Conservation (phyloP, 1,139 yeast species). For the Nakaseomyces bracarensis region DNA sequence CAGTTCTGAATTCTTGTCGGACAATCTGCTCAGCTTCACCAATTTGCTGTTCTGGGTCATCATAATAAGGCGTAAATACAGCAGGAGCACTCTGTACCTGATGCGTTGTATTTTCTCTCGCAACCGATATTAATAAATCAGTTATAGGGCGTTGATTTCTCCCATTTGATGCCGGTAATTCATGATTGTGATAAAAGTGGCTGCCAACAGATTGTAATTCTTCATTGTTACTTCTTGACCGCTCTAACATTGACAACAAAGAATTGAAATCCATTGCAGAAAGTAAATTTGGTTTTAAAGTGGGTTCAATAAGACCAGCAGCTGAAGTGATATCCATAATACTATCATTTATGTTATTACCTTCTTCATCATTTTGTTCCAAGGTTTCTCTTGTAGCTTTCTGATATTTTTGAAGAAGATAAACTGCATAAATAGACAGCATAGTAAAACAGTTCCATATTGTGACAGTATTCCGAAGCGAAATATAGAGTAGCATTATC, state of each 20-base stretch:
- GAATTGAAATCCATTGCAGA: conserved; percentile 28
- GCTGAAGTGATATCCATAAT: conserved; percentile 7
- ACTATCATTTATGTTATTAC: conserved; percentile 5
- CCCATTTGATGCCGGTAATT: too few relatives aligned
- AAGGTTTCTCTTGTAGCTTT: not conserved
- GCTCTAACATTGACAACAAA: conserved; percentile 23
- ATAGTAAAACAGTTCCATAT: conserved; percentile 24
- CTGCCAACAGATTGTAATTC: not conserved
- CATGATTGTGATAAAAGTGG: too few relatives aligned
- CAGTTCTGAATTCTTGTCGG: conserved; percentile 6
- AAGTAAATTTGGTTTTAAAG: conserved; percentile 26
- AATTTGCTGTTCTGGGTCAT: conserved; percentile 16
- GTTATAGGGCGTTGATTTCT: conserved; percentile 8
- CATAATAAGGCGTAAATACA: conserved; percentile 21
- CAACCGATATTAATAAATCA: conserved; percentile 14
- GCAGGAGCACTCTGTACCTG: conserved; percentile 20
- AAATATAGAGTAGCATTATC: conserved; percentile 21
- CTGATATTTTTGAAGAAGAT: conserved; percentile 19
- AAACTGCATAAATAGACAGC: conserved; percentile 22
- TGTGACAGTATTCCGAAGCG: conserved; percentile 22
- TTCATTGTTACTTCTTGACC: conserved; percentile 10
- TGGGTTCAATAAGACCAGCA: conserved; percentile 11
- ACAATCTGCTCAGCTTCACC: conserved; percentile 8
- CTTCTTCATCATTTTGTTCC: not conserved
- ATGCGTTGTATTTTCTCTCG: not conserved